These are phyloP conservation scores for Syzygium oleosum DNA, from an alignment of 345 rosid species.

Conservation along the genomic window DNA sequence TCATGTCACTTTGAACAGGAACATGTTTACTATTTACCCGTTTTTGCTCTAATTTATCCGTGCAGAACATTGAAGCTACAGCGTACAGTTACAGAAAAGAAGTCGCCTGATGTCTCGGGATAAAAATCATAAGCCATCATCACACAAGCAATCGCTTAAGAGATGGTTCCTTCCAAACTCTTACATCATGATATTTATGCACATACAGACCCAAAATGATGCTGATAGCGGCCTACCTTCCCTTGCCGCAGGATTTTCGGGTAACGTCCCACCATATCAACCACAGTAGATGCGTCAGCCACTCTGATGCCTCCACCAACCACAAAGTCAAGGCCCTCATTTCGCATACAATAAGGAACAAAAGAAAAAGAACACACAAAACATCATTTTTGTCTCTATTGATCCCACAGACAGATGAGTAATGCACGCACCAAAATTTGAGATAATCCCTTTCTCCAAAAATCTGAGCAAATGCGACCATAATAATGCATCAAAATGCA, in stretches of 20 bases:
- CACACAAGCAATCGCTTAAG: neutral
- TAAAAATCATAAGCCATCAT: neutral
- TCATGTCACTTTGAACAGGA: neutral
- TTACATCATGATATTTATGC: neutral
- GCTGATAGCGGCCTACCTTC: slow-evolving; percentile 35
- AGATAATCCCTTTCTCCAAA: neutral
- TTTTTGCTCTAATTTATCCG: neutral
- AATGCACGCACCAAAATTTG: neutral
- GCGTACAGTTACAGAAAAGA: neutral
- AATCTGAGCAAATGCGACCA: neutral
- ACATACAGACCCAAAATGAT: neutral
- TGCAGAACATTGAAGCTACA: neutral
- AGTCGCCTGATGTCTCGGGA: neutral
- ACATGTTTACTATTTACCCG: neutral
- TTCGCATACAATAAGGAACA: neutral
- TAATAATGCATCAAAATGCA: neutral
- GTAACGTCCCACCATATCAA: slow-evolving; percentile 66
- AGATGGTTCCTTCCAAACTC: neutral
- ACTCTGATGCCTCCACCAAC: slow-evolving; percentile 81
- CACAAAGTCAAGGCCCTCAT: slow-evolving; percentile 86
- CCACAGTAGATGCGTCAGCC: slow-evolving; percentile 86
- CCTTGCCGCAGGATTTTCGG: slow-evolving; percentile 74
- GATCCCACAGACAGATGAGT: neutral
- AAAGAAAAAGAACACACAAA: neutral
- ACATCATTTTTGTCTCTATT: neutral